A percentile compares a stretch with the other conserved stretches of the same genome.
Conservation (phyloP, 1,284 basidiomycete species). For the Fomitopsis pinicola region DNA sequence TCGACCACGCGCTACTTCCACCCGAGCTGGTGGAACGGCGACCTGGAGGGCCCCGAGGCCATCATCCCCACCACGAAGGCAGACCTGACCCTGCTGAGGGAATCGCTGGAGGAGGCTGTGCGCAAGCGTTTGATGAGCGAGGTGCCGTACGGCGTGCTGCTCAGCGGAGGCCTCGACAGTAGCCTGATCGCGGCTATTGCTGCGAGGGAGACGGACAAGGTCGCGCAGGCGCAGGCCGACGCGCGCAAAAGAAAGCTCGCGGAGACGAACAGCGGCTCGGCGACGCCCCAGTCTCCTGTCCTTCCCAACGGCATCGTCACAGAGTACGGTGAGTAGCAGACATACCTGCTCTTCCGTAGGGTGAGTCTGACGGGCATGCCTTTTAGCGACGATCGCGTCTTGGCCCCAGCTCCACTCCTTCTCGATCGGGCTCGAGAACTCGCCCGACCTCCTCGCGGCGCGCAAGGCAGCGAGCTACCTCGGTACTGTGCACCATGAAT, state of each 20-base stretch:
- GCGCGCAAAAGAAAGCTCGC: slow-evolving; percentile 56
- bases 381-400: slow-evolving; percentile 66
- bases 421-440: slow-evolving; percentile 93
- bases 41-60: slow-evolving; percentile 53
- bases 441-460: slow-evolving; percentile 94
- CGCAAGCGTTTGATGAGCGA: slow-evolving; percentile 98
- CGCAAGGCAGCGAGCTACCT: slow-evolving; percentile 92
- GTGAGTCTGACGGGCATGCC: slow-evolving; percentile 2
- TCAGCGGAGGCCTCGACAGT: slow-evolving; percentile 95
- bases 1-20: slow-evolving; percentile 81
- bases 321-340: slow-evolving; percentile 46
- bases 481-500: slow-evolving; percentile 96
- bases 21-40: slow-evolving; percentile 83
- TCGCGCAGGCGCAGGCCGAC: slow-evolving; percentile 77
- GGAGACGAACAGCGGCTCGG: slow-evolving; percentile 50
- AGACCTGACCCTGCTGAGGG: slow-evolving; percentile 73
- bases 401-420: slow-evolving; percentile 99
- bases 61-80: slow-evolving; percentile 61
- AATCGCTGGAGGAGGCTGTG: slow-evolving; percentile 89
- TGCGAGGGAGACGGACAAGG: slow-evolving; percentile 94
- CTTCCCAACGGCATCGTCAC: slow-evolving; percentile 31
- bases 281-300: slow-evolving; percentile 38
- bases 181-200: slow-evolving; percentile 96
- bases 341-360: not conserved
- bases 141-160: slow-evolving; percentile 96